phyloP scores from a whole-genome alignment of 2,329 filamentous ascomycete species.

The Pseudopithomyces chartarum region DNA sequence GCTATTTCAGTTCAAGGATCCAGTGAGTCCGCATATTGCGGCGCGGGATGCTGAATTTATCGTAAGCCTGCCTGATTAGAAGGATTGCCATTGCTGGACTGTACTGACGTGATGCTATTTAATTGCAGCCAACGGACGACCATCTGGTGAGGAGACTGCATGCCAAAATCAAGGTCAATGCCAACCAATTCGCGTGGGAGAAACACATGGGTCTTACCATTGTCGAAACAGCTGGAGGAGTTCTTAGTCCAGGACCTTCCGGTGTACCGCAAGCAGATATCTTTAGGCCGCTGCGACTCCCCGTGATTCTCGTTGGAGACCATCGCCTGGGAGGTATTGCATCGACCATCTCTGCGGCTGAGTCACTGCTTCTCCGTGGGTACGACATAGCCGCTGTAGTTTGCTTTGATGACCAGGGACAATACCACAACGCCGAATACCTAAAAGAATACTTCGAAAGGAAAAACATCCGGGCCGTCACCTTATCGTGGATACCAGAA shows the following conservation, averaged over 20 bases:
- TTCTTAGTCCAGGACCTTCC: conserved; percentile 78
- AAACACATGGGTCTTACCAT: conserved; percentile 54
- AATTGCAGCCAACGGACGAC: conserved; percentile 30
- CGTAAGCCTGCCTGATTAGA: conserved; percentile 18
- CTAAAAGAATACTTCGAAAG: conserved; percentile 69
- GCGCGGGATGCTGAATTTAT: conserved; percentile 48
- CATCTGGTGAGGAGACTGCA: conserved; percentile 25
- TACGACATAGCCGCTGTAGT: conserved; percentile 75
- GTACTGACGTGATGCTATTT: conserved; percentile 5
- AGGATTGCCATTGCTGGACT: not conserved
- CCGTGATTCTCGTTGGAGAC: conserved; percentile 76
- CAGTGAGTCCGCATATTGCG: conserved; percentile 79
- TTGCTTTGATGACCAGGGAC: conserved; percentile 66
- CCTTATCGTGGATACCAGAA: conserved; percentile 64
- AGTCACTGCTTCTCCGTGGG: conserved; percentile 76
- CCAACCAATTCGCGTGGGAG: conserved; percentile 4
- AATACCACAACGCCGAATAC: conserved; percentile 72
- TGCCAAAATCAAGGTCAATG: conserved; percentile 19
- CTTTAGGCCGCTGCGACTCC: conserved; percentile 74
- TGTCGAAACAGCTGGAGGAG: conserved; percentile 81
- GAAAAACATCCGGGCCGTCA: conserved; percentile 60
- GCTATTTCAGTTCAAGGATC: conserved; percentile 73
- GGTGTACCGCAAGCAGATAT: conserved; percentile 78
- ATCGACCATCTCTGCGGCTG: conserved; percentile 77
- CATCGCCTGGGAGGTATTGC: conserved; percentile 79